These are phyloP conservation scores for Artemisia annua DNA, from an alignment of 129 eudicot species.

Conservation along the genomic window DNA sequence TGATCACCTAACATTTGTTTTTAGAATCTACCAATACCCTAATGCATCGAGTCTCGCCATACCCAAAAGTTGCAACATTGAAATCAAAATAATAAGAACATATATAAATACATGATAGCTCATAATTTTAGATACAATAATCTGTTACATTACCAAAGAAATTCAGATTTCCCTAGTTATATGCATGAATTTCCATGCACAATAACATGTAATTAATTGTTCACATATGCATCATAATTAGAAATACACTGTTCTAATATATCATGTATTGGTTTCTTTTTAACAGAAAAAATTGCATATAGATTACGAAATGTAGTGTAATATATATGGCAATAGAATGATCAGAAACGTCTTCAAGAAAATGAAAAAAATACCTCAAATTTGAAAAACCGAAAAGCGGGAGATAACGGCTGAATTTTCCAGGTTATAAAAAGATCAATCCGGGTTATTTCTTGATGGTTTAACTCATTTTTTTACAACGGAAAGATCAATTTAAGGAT, in stretches of 20 bases:
- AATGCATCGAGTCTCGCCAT: background rate
- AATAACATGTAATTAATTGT: constrained; percentile 4
- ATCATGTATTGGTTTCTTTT: background rate
- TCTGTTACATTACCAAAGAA: constrained; percentile 7
- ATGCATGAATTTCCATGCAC: constrained; percentile 12
- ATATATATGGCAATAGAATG: constrained; percentile 19
- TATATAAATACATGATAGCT: background rate
- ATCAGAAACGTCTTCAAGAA: background rate
- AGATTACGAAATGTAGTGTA: constrained; percentile 7
- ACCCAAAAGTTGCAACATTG: background rate
- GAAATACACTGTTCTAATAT: constrained; percentile 13
- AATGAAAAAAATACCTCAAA: constrained; percentile 24
- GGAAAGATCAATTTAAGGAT: constrained; percentile 1
- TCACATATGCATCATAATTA: constrained; percentile 9
- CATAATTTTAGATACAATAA: background rate
- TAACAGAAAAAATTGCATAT: background rate
- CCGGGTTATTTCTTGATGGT: constrained; percentile 20
- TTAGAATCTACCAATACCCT: no score
- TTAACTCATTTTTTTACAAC: constrained; percentile 4
- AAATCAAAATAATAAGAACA: background rate
- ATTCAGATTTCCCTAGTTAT: constrained; percentile 6
- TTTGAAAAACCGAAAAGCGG: constrained; percentile 4
- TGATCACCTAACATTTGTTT: constrained; percentile 19
- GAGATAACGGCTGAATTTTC: constrained; percentile 10
- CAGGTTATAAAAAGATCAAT: constrained; percentile 5